A percentile compares a stretch with the other conserved stretches of the same genome.
Evolutionary conservation across 805 yeast genomes (phyloP).

Genomic region (Isabelozyma heimii): DNA sequence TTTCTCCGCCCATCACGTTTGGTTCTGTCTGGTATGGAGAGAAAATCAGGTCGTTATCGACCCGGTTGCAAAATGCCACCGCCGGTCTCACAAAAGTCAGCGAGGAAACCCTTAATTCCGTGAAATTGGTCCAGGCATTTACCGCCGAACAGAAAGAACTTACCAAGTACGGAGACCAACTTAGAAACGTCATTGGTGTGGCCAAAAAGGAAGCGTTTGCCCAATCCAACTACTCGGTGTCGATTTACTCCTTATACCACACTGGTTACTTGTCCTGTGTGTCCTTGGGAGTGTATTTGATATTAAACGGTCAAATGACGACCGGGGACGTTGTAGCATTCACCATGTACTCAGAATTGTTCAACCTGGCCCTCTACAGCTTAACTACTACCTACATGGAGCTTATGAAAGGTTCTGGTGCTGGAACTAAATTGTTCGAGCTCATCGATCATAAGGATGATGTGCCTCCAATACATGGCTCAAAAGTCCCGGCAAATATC

Average conservation of each 20-base stretch:
- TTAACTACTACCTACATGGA: conserved; percentile 46
- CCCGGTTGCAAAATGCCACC: conserved; percentile 41
- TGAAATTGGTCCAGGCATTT: conserved; percentile 42
- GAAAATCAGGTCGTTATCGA: conserved; percentile 38
- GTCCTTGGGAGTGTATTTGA: conserved; percentile 41
- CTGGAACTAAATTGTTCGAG: conserved; percentile 42
- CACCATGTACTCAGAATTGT: conserved; percentile 44
- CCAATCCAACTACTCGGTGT: conserved; percentile 42
- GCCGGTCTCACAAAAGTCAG: conserved; percentile 44
- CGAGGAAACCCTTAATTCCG: conserved; percentile 43
- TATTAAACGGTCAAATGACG: conserved; percentile 42
- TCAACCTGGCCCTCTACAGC: conserved; percentile 43
- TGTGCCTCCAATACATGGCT: conserved; percentile 37
- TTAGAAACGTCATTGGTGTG: conserved; percentile 39
- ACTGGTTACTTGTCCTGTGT: conserved; percentile 42
- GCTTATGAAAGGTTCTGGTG: conserved; percentile 48
- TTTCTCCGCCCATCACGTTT: conserved; percentile 44
- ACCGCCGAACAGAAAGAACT: conserved; percentile 43
- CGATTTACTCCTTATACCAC: conserved; percentile 41
- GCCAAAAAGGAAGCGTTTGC: conserved; percentile 45
- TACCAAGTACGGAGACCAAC: conserved; percentile 34
- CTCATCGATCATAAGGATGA: conserved; percentile 36
- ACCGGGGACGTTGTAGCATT: conserved; percentile 47
- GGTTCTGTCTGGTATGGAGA: conserved; percentile 47
- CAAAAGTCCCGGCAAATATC: conserved; percentile 14